Percentiles rank a stretch among this genome's conserved stretches.
Conservation (phyloP, 164 flowering plant species). For the Umbilicus rupestris region DNA sequence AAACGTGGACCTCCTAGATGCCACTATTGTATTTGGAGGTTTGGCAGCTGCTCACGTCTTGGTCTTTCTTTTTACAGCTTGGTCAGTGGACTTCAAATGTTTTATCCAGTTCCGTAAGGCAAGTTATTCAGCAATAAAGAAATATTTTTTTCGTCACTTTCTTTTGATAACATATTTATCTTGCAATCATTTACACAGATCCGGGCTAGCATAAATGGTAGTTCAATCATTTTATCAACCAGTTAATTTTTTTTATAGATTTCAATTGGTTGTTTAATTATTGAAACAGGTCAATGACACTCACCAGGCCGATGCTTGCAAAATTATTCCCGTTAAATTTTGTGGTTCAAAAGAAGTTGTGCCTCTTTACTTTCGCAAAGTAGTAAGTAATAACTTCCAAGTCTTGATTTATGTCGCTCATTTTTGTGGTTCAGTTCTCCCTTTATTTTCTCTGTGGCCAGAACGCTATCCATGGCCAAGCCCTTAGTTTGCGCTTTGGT, state of each 20-base stretch:
- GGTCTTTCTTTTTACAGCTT: conserved; percentile 73
- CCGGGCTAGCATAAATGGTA: neutral
- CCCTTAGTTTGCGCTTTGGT: too few relatives aligned
- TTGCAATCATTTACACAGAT: neutral
- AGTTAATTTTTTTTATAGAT: neutral
- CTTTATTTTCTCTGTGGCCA: too few relatives aligned
- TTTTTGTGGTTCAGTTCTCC: too few relatives aligned
- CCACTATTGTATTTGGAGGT: conserved; percentile 59
- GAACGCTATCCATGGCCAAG: too few relatives aligned
- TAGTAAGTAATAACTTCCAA: conserved; percentile 23
- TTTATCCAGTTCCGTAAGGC: conserved; percentile 74
- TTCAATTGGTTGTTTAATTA: conserved; percentile 8
- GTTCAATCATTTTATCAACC: neutral
- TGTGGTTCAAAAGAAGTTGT: conserved; percentile 91
- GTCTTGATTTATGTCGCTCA: neutral
- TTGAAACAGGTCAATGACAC: conserved; percentile 57
- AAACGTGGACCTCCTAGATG: conserved; percentile 57
- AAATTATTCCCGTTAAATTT: conserved; percentile 82
- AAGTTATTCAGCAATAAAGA: neutral
- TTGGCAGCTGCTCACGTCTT: conserved; percentile 47
- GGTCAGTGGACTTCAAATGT: conserved; percentile 91
- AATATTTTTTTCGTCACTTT: neutral
- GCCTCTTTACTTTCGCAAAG: conserved; percentile 57
- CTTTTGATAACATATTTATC: too few relatives aligned
- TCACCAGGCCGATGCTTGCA: conserved; percentile 73